Evolutionary conservation across 345 rosid species (phyloP).

Genomic region (Brassica nigra): DNA sequence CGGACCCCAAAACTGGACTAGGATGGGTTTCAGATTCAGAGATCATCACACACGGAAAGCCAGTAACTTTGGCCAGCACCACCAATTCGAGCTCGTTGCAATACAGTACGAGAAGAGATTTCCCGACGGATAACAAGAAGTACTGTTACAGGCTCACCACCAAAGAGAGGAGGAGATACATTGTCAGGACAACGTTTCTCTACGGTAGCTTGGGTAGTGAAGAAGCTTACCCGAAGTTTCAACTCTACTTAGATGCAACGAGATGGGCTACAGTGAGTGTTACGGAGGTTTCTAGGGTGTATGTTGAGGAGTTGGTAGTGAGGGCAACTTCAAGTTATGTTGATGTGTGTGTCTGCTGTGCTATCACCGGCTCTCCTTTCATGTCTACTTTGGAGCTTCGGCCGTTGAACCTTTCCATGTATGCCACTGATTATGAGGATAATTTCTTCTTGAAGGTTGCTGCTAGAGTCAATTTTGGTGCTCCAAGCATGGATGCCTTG

Average conservation of each 20-base stretch:
- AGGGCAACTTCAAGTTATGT: conserved; percentile 74
- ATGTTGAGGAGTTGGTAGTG: conserved; percentile 78
- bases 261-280: conserved; percentile 86
- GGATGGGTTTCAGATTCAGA: conserved; percentile 80
- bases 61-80: conserved; percentile 45
- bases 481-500: conserved; percentile 58
- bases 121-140: conserved; percentile 74
- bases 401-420: conserved; percentile 85
- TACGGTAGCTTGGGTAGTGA: conserved; percentile 61
- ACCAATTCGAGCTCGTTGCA: conserved; percentile 50
- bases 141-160: conserved; percentile 78
- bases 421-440: conserved; percentile 87
- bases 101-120: conserved; percentile 66
- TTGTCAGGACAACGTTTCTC: conserved; percentile 87
- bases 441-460: conserved; percentile 81
- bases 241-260: conserved; percentile 83
- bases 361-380: conserved; percentile 87
- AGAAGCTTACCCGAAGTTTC: conserved; percentile 79
- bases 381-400: conserved; percentile 88
- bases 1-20: conserved; percentile 72
- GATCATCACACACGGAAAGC: conserved; percentile 57
- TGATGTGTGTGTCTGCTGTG: conserved; percentile 90
- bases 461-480: conserved; percentile 94
- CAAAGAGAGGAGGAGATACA: conserved; percentile 75
- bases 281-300: conserved; percentile 66